Percentiles rank a stretch among this genome's conserved stretches.
Evolutionary conservation across 2,329 filamentous ascomycete species (phyloP).

Genomic region (Herpotrichia juniperi): DNA sequence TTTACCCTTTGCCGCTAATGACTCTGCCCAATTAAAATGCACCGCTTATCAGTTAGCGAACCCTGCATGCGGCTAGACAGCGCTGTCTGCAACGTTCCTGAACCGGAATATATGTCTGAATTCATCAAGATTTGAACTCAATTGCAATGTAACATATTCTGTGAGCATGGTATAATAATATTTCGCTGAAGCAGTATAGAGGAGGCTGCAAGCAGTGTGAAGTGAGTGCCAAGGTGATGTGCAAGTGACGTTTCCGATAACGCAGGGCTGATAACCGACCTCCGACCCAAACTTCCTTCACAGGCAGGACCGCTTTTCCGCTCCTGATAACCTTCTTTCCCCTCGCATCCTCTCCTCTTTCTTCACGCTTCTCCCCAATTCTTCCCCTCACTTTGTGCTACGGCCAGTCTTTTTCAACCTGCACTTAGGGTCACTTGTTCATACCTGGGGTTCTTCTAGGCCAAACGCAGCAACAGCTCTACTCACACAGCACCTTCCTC

Average conservation of each 20-base stretch:
- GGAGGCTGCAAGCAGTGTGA: slow-evolving; percentile 1
- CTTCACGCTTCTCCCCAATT: slow-evolving; percentile 1
- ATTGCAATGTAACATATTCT: background rate
- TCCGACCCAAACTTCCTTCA: background rate
- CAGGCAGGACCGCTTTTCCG: slow-evolving; percentile 6
- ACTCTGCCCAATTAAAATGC: background rate
- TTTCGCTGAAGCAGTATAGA: background rate
- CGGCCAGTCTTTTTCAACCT: no score
- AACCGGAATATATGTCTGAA: background rate
- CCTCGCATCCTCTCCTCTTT: background rate
- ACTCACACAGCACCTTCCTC: slow-evolving; percentile 13
- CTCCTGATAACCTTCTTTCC: background rate
- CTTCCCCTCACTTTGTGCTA: slow-evolving; percentile 7
- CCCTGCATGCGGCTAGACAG: background rate
- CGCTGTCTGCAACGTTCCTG: background rate
- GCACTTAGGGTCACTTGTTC: no score
- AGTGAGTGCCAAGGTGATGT: background rate
- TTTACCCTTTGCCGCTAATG: background rate
- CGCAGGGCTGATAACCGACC: slow-evolving; percentile 3
- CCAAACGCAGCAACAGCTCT: slow-evolving; percentile 28
- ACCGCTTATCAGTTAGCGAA: background rate
- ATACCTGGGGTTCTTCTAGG: slow-evolving; percentile 18
- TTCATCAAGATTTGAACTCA: background rate
- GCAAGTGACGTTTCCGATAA: slow-evolving; percentile 1
- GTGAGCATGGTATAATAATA: background rate